Base-by-base conservation (phyloP, 2,329 filamentous ascomycete species). In the Fusarium pseudonygamai region DNA sequence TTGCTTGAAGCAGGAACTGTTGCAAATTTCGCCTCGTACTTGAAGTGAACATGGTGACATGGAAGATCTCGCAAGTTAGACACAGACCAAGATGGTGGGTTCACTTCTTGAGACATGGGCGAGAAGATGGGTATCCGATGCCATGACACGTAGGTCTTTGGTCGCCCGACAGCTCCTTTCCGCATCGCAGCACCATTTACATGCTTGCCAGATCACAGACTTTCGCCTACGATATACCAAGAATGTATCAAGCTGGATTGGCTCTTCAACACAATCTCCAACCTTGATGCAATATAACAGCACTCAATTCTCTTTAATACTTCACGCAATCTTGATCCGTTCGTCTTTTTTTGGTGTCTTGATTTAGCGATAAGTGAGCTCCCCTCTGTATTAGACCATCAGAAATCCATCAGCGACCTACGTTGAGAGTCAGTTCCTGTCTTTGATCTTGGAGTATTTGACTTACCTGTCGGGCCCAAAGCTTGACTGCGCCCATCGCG, bases 1-100 rank as follows among this genome's bases (percentile, higher is more conserved):
- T 56, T 62, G 74, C 67, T 73, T 67, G 69, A 73, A 58, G 74
- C 64, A 57, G 42, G 74, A 53, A 24, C 15, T n/a, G 36, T 30
- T 63, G 39, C 36, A 68, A 45, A 22, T 1, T 37, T 37, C 3
- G 13, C 4, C 20, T 7, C 26, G 16, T 4, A 10, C 10, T 22
- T 39, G 5, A 20, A 22, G 39, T 34, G 20, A 28, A 5, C 6
- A 6, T 4, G 8, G 30, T 52, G 47, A 14, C 3, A 15, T 3
- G 12, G 7, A 14, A 18, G 1, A 30, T 32, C 22, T 12, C 4
- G 45, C 5, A 30, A 30, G 45, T 6, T 26, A 1, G 7, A 26
- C 18, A 20, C 18, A 26, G 7, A 4, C 12, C 16, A 20, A 20
- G 7, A 26, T 13, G 7, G 3, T 18, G 7, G 11, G 4, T 20